Percentiles rank a stretch among this genome's conserved stretches.
These are phyloP conservation scores for Pseudogymnoascus sp. DNA, from an alignment of 2,329 filamentous ascomycete species.

Conservation along the genomic window DNA sequence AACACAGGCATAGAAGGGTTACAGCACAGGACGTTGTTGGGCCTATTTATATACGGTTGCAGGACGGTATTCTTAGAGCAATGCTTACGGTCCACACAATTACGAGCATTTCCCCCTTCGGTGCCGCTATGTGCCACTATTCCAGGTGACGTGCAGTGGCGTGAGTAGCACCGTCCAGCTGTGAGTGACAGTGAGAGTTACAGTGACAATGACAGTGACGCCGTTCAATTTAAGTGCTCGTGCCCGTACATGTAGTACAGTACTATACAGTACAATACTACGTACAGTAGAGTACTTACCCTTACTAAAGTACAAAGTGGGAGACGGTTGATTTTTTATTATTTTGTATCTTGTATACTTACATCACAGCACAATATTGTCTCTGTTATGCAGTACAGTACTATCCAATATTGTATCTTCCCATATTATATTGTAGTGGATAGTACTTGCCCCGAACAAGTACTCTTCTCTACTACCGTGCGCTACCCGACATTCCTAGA, in stretches of 20 bases:
- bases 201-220: background rate
- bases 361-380: too few relatives aligned
- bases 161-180: background rate
- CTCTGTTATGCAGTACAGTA: too few relatives aligned
- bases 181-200: background rate
- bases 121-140: background rate
- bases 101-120: background rate
- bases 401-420: background rate
- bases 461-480: background rate
- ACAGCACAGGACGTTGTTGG: constrained; percentile 1
- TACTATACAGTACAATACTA: too few relatives aligned
- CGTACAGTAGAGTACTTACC: background rate
- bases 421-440: background rate
- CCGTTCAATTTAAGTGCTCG: background rate
- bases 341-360: background rate
- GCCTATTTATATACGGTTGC: background rate
- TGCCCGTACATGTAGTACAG: background rate
- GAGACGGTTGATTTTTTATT: background rate
- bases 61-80: background rate
- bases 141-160: background rate
- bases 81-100: background rate
- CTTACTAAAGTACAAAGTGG: background rate
- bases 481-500: background rate
- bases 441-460: background rate
- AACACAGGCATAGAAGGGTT: background rate